These are phyloP conservation scores for Pythium vanterpoolii DNA, from an alignment of 352 stramenopile genomes.

Conservation along the genomic window DNA sequence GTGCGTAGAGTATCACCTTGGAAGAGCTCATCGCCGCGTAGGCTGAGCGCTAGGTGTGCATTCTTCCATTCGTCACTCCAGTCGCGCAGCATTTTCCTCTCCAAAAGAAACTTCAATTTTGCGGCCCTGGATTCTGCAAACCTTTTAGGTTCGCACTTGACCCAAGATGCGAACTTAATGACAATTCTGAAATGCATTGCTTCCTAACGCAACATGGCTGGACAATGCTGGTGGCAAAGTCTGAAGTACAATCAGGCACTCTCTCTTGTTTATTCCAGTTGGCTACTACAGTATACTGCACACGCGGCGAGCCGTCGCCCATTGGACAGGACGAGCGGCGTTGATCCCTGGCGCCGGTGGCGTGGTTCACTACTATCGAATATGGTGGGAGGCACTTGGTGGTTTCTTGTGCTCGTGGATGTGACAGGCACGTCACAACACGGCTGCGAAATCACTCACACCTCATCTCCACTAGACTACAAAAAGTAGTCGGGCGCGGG, in stretches of 20 bases:
- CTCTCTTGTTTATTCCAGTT: constrained; percentile 4
- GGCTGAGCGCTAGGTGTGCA: constrained; percentile 43
- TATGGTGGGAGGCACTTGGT: neutral
- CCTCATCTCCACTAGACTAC: constrained; percentile 39
- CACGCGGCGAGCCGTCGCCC: neutral
- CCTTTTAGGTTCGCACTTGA: neutral
- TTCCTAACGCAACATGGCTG: too few species aligned
- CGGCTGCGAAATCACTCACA: neutral
- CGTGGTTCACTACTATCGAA: constrained; percentile 20
- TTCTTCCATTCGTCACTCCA: constrained; percentile 71
- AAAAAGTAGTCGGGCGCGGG: constrained; percentile 99
- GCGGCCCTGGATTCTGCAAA: neutral
- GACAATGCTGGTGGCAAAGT: too few species aligned
- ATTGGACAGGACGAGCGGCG: neutral
- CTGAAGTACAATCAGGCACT: too few species aligned
- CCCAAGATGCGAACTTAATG: neutral
- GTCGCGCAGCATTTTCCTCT: constrained; percentile 34
- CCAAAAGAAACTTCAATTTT: constrained; percentile 6
- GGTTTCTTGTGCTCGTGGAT: neutral
- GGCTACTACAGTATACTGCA: constrained; percentile 18
- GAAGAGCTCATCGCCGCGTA: constrained; percentile 58
- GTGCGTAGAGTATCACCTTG: constrained; percentile 38
- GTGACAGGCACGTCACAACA: neutral
- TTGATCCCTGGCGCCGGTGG: neutral
- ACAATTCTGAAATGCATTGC: too few species aligned